Evolutionary conservation across 352 stramenopile species (phyloP), one percentile per base, ranked within the genome.

Genomic region (Phytophthora hybrid): DNA sequence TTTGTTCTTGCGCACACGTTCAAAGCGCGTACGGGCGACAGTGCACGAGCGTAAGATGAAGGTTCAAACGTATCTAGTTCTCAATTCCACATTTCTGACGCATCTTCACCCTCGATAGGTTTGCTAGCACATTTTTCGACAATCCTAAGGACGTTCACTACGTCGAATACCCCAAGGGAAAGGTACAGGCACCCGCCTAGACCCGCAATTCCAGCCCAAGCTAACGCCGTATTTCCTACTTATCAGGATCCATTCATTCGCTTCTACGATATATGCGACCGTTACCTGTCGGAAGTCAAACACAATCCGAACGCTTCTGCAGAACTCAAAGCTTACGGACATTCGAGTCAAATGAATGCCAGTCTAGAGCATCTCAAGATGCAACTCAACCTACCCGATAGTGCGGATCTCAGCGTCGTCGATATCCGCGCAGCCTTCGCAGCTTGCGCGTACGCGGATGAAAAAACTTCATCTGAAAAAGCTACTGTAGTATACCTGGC

Each of bases 211-310:
- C 4, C 46, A 26, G 21, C 5, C 11, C n/a, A 26, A 4, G 18
- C 46, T 53, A 18, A 53, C 18, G 14, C 5, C 14, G 13, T n/a
- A 23, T 53, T 29, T 26, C 11, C 5, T 54, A 34, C 8, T 19
- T 57, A 37, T 34, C 37, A 91, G 83, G 85, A 93, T 51, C 74
- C 59, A 5, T 54, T 90, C 7, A 56, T 93, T 44, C 86, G 88
- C 14, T 95, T 93, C 78, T 93, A 85, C 68, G 86, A 93, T 60
- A 71, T 78, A 29, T 95, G 88, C 55, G 73, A 79, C 18, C 81
- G 73, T 23, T 95, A 95, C 65, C 64, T 82, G 51, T 59, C 32
- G 0, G 57, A 87, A n/a, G 84, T 95, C 16, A 89, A 86, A 49
- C 59, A 81, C 41, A 93, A 93, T 69, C 59, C 63, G 7, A 89